Conservation (phyloP, 306 rosid species). For the Prunus mira region DNA sequence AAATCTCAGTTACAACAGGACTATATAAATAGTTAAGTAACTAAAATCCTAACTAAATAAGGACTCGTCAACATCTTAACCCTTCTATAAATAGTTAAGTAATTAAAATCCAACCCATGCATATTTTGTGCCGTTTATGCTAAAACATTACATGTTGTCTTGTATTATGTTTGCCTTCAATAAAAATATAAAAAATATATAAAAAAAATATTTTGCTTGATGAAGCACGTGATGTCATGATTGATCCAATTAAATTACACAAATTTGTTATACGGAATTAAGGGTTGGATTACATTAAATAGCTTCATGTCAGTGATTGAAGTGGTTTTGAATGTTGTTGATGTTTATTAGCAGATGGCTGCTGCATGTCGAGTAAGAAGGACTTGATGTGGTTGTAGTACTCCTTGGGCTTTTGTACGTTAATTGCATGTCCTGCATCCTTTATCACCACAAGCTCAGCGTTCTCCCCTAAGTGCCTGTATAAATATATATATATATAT, state of each 20-base stretch:
- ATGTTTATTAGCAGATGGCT: conserved; percentile 9
- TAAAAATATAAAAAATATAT: too few relatives aligned
- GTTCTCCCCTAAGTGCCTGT: conserved; percentile 69
- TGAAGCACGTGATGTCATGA: not conserved
- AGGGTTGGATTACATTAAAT: not conserved
- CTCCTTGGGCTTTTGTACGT: conserved; percentile 55
- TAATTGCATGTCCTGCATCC: conserved; percentile 75
- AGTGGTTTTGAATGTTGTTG: not conserved
- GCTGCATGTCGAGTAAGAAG: conserved; percentile 39
- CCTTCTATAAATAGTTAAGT: too few relatives aligned
- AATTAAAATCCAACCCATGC: too few relatives aligned
- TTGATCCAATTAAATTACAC: not conserved
- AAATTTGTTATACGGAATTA: not conserved
- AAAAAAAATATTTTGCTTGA: not conserved
- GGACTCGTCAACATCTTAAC: too few relatives aligned
- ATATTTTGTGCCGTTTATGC: too few relatives aligned
- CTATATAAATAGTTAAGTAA: too few relatives aligned
- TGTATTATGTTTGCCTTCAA: too few relatives aligned
- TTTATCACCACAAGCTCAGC: conserved; percentile 61
- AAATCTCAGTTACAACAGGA: too few relatives aligned
- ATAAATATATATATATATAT: not conserved
- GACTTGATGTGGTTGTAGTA: conserved; percentile 49
- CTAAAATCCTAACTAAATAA: too few relatives aligned
- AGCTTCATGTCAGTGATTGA: not conserved
- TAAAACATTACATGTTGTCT: too few relatives aligned